Base-by-base conservation (phyloP, 208 protist species). In the Acanthamoeba triangularis region DNA sequence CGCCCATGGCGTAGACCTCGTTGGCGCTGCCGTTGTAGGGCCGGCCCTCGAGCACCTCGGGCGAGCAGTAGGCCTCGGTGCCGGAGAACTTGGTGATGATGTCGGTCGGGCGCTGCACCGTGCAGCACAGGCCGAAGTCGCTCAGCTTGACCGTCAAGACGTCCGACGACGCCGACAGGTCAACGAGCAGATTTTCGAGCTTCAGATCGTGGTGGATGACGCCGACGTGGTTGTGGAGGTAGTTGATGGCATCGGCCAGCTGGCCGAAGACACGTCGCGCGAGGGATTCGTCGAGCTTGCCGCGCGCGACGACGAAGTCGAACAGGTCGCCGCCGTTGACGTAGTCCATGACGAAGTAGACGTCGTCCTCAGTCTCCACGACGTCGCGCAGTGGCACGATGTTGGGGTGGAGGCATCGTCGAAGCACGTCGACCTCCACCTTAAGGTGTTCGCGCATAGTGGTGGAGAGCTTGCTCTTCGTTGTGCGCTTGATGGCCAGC, bases 1-100 rank as follows among this genome's bases (percentile, higher is more conserved):
- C 99, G 41, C 99, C 99, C 90, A 99, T 99, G 95, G 98, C 99
- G 99, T 99, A 99, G 97, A 99, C 98, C 96, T 99, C 99, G 69
- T 98, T 99, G 94, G 98, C 95, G 93, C 96, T 97, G 33, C 99
- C 99, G 63, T 99, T 97, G 96, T 99, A 99, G 25, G 74, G 63
- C 3, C 91, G 54, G 28, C 95, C 96, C 59, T 96, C 30, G 41
- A 98, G 90, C 44, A 98, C 82, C 94, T 99, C 99, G 3, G 98
- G 98, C 16, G 99, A 98, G 33, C 99, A 98, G 97, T 99, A 99
- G 96, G 99, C 99, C 25, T 98, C 98, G n/a, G 98, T 99, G 13
- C 99, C 99, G 95, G 98, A 99, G 28, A 97, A 97, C 41, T 98
- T 99, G 78, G 95, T 96, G 72, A 99, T 30, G 13, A 47, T 25